Evolutionary conservation across 371 early-diverging fungal genomes (phyloP).

Genomic region (Mortierella sp.): DNA sequence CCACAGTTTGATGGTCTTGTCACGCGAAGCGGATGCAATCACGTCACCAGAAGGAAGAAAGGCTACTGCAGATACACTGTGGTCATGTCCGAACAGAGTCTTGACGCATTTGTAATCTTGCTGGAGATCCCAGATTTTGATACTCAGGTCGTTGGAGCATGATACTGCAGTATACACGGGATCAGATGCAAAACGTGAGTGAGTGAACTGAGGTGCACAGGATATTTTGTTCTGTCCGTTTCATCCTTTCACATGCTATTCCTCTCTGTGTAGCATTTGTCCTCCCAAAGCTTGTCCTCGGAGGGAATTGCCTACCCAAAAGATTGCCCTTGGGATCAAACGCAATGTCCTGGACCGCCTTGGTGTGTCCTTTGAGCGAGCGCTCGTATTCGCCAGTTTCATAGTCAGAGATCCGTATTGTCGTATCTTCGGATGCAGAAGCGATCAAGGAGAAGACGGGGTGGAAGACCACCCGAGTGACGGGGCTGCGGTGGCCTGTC

Average conservation of each 20-base stretch:
- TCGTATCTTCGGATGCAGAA: conserved; percentile 91
- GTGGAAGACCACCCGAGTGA: conserved; percentile 89
- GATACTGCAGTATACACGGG: conserved; percentile 63
- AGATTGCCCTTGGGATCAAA: conserved; percentile 85
- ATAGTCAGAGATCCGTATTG: conserved; percentile 92
- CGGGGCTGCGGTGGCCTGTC: conserved; percentile 83
- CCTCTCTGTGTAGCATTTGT: neutral
- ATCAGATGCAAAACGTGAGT: neutral
- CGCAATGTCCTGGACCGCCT: conserved; percentile 85
- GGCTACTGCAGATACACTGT: conserved; percentile 85
- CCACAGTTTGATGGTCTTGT: conserved; percentile 92
- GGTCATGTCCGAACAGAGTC: conserved; percentile 93
- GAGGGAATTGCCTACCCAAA: conserved; percentile 60
- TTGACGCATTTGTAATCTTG: conserved; percentile 87
- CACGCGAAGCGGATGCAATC: conserved; percentile 87
- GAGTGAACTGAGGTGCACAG: neutral
- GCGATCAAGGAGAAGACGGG: conserved; percentile 87
- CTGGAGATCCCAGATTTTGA: conserved; percentile 91
- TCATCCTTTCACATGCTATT: no score
- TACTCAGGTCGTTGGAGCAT: conserved; percentile 89
- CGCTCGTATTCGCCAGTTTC: conserved; percentile 92
- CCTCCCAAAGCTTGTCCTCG: neutral
- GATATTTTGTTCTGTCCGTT: no score
- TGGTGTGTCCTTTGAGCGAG: conserved; percentile 94
- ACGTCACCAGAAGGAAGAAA: conserved; percentile 81